phyloP scores from a whole-genome alignment of 768 basidiomycete genomes.

The Suillus weaverae region DNA sequence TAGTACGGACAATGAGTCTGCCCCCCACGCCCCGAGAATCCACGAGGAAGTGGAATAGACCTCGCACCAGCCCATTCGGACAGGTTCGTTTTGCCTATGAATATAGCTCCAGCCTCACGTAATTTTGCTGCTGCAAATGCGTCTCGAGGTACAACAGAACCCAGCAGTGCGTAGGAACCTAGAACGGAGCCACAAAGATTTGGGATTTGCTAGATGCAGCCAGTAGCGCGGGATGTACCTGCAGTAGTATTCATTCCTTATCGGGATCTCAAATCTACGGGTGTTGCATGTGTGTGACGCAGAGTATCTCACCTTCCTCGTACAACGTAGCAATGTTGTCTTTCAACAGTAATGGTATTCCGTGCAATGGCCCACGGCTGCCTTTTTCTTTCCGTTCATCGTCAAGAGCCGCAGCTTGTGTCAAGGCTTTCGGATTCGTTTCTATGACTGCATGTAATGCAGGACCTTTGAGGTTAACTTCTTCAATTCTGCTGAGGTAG shows the following conservation, averaged over 20 bases:
- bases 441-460: conserved; percentile 37
- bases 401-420: conserved; percentile 31
- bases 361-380: conserved; percentile 29
- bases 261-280: neutral
- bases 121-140: conserved; percentile 24
- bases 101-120: conserved; percentile 27
- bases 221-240: conserved; percentile 25
- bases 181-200: neutral
- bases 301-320: conserved; percentile 16
- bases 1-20: conserved; percentile 50
- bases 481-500: conserved; percentile 38
- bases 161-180: conserved; percentile 31
- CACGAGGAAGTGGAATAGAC: conserved; percentile 31
- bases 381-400: conserved; percentile 22
- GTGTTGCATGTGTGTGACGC: neutral
- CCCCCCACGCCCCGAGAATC: conserved; percentile 54
- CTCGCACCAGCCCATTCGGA: conserved; percentile 46
- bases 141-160: conserved; percentile 31
- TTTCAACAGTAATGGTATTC: conserved; percentile 34
- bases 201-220: neutral
- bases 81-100: conserved; percentile 46
- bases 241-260: conserved; percentile 37
- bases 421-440: conserved; percentile 31
- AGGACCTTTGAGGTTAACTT: conserved; percentile 36
- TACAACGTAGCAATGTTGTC: conserved; percentile 24